Conservation (phyloP, 192 early-diverging fungal species). For the Lobosporangium transversale region DNA sequence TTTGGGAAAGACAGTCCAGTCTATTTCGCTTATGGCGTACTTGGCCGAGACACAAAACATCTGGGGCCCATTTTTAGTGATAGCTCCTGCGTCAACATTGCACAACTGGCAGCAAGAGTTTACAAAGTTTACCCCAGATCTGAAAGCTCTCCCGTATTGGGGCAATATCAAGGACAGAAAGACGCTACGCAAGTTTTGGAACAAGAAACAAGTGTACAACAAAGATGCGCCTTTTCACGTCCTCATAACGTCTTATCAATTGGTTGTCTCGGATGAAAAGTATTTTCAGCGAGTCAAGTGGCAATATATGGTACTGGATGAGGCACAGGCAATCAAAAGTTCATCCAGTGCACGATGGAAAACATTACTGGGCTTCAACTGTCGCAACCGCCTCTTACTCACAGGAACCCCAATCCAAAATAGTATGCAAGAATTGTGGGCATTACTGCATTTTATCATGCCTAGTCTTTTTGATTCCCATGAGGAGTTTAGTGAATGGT, state of each 20-base stretch:
- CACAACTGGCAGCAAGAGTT: constrained; percentile 96
- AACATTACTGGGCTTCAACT: constrained; percentile 82
- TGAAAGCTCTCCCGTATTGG: constrained; percentile 89
- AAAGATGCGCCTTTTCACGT: constrained; percentile 89
- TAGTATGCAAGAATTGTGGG: constrained; percentile 95
- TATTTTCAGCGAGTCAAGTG: constrained; percentile 88
- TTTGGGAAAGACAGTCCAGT: constrained; percentile 90
- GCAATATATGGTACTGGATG: constrained; percentile 97
- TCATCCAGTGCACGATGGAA: constrained; percentile 91
- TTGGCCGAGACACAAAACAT: constrained; percentile 86
- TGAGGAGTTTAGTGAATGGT: constrained; percentile 95
- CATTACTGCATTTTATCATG: constrained; percentile 95
- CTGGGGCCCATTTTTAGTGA: constrained; percentile 93
- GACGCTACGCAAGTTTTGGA: constrained; percentile 82
- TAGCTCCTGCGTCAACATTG: constrained; percentile 88
- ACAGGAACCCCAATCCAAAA: constrained; percentile 97
- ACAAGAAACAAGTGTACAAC: constrained; percentile 75
- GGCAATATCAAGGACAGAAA: constrained; percentile 86
- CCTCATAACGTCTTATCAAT: constrained; percentile 89
- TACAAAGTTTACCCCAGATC: constrained; percentile 78
- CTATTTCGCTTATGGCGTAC: constrained; percentile 89
- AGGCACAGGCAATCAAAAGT: constrained; percentile 95
- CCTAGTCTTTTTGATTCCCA: constrained; percentile 93
- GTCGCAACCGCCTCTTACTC: constrained; percentile 84
- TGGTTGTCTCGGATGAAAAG: constrained; percentile 81